Conservation (phyloP, 331 rosid genomes). For the Spiraea crenata region DNA sequence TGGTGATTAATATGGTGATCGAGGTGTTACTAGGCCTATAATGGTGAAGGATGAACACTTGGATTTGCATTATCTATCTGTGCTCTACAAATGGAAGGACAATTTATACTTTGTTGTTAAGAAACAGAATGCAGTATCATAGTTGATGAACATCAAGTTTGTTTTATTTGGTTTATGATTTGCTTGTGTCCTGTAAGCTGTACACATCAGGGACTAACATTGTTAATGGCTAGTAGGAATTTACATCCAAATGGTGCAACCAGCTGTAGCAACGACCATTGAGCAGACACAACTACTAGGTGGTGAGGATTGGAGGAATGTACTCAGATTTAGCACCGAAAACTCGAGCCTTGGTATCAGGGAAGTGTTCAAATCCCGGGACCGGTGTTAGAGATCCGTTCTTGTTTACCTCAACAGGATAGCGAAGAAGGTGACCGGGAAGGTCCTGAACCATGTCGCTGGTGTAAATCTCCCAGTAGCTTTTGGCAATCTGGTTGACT, state of each 20-base stretch:
- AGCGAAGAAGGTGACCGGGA: slow-evolving; percentile 53
- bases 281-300: slow-evolving; percentile 31
- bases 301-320: slow-evolving; percentile 75
- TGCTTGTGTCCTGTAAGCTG: not conserved
- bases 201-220: slow-evolving; percentile 1
- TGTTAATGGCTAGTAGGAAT: not conserved
- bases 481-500: slow-evolving; percentile 38
- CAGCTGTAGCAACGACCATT: not conserved
- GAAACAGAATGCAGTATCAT: not conserved
- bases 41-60: not conserved
- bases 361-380: slow-evolving; percentile 51
- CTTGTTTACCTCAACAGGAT: slow-evolving; percentile 50
- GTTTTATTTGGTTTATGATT: not conserved
- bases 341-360: slow-evolving; percentile 74
- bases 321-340: slow-evolving; percentile 47
- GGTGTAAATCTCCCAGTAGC: slow-evolving; percentile 48
- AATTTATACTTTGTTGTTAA: not conserved
- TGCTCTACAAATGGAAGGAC: not conserved
- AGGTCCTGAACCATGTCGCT: slow-evolving; percentile 25
- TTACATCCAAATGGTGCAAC: not conserved
- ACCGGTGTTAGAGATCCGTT: slow-evolving; percentile 39
- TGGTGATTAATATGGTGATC: not conserved
- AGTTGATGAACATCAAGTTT: not conserved
- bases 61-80: not conserved
- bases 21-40: not conserved